Evolutionary conservation across 2,329 filamentous ascomycete species (phyloP), one percentile per base, ranked within the genome.

Genomic region (Ophiosphaerella korrae): DNA sequence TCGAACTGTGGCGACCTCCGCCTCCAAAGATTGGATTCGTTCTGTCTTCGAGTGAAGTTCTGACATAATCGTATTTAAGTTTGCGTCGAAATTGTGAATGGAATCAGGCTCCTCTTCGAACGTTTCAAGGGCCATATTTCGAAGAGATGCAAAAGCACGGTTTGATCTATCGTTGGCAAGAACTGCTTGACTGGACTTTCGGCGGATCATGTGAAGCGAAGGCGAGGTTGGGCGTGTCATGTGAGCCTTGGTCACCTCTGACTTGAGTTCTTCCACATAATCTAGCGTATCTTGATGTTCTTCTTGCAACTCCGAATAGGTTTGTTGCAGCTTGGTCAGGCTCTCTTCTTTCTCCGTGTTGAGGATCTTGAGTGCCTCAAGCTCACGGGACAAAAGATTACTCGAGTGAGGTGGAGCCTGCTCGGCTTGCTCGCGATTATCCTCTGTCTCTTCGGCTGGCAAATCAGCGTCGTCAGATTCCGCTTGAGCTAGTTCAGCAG

Each of bases 31-130:
- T 67, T 95, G 90, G 45, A 97, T 92, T 24, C 92, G 87, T 72
- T 97, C 92, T 34, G 92, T 92, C 36, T 92, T 86, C 8, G 82
- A 82, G 58, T 96, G 89, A 31, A 99, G 80, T 71, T 99, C 94
- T 63, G 94, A 90, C 87, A 97, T 93, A 50, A 93, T 91, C 2
- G 90, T 84, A 67, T 94, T 94, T 36, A 99, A 78, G 69, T 96
- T 95, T 41, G 94, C 78, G 71, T 97, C 94, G 65, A 97, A 97
- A 68, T 86, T 93, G 64, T 96, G 91, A 82, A 95, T 89, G 1
- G 87, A 84, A 61, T 97, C 93, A 0, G 91, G 89, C 48, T 89
- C 82, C 12, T 83, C 77, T 57, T 94, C 90, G 57, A 99, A 90
- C 65, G 92, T 90, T 61, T 97, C 92, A 0, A 86, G 76, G 2